Percentiles rank a stretch among this genome's conserved stretches.
Conservation (phyloP, 169 alveolate species). For the Eimeria brunetti region DNA sequence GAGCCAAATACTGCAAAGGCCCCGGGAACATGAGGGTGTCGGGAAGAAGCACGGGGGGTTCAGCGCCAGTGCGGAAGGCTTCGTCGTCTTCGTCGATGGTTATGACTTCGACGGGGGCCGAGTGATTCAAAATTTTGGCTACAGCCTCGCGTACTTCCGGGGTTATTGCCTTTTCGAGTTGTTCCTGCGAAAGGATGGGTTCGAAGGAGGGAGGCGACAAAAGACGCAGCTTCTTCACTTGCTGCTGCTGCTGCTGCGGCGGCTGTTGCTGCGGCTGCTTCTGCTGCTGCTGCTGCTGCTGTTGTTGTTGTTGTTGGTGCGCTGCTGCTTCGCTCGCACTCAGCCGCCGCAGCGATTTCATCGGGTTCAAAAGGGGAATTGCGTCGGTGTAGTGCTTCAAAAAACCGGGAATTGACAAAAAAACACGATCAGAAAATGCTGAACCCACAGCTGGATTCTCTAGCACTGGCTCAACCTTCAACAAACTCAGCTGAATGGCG, state of each 20-base stretch:
- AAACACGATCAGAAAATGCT: conserved; percentile 83
- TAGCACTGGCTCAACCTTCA: conserved; percentile 34
- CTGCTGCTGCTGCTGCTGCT: too few relatives aligned
- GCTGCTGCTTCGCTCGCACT: conserved; percentile 1
- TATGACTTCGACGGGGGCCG: conserved; percentile 22
- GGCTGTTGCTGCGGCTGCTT: too few relatives aligned
- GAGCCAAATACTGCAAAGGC: conserved; percentile 19
- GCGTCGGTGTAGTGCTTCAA: conserved; percentile 76
- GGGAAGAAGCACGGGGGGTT: conserved; percentile 51
- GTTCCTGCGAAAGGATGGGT: conserved; percentile 43
- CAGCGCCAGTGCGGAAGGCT: conserved; percentile 27
- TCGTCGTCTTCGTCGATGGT: conserved; percentile 63
- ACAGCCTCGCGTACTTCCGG: conserved; percentile 55
- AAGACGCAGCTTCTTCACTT: conserved; percentile 10
- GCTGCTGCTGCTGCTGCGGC: too few relatives aligned
- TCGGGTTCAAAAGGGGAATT: conserved; percentile 43
- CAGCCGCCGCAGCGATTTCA: conserved; percentile 37
- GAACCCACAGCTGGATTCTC: conserved; percentile 58
- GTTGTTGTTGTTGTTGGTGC: too few relatives aligned
- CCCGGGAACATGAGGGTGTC: conserved; percentile 35
- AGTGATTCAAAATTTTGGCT: background rate
- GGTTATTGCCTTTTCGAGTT: conserved; percentile 46
- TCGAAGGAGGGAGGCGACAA: conserved; percentile 2
- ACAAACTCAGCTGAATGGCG: conserved; percentile 35
- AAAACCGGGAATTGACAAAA: conserved; percentile 84